A percentile compares a stretch with the other conserved stretches of the same genome.
phyloP scores from a whole-genome alignment of 192 early-diverging fungal species.

The Rhizoclosmatium globosum region DNA sequence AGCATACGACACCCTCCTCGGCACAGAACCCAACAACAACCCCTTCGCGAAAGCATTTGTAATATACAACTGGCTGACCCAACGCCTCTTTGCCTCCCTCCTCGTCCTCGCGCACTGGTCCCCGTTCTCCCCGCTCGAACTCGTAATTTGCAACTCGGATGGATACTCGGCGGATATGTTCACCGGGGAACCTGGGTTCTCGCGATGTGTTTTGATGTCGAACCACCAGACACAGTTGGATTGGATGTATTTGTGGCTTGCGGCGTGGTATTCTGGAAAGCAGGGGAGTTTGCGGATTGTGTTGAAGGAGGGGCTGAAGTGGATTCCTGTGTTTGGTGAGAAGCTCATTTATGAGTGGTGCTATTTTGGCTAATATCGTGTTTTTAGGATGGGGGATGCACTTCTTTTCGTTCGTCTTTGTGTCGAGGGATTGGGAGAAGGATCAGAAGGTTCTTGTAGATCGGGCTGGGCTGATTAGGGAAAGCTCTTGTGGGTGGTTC shows the following conservation, averaged over 20 bases:
- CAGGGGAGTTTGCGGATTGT: constrained; percentile 91
- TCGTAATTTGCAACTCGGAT: constrained; percentile 47
- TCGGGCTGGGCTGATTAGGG: constrained; percentile 60
- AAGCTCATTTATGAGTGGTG: not conserved
- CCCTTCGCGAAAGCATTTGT: constrained; percentile 10
- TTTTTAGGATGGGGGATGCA: constrained; percentile 71
- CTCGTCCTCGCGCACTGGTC: constrained; percentile 41
- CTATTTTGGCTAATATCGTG: not conserved
- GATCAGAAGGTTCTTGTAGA: constrained; percentile 57
- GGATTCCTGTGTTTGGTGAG: constrained; percentile 88
- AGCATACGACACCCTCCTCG: constrained; percentile 33
- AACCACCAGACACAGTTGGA: constrained; percentile 53
- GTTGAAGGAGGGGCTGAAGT: constrained; percentile 81
- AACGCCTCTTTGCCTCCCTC: constrained; percentile 49
- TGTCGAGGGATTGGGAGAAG: constrained; percentile 86
- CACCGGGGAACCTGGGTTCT: not conserved
- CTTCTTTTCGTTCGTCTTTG: constrained; percentile 92
- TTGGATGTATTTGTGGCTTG: constrained; percentile 36
- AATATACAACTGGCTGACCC: constrained; percentile 49
- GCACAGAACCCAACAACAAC: not conserved
- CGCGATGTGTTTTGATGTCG: constrained; percentile 49
- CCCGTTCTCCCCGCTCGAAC: constrained; percentile 42
- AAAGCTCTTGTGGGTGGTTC: not conserved
- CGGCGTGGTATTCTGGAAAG: constrained; percentile 50
- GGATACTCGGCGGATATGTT: constrained; percentile 1